Base-by-base conservation (phyloP, 1,284 basidiomycete species). In the Microbotryomycetes sp. region DNA sequence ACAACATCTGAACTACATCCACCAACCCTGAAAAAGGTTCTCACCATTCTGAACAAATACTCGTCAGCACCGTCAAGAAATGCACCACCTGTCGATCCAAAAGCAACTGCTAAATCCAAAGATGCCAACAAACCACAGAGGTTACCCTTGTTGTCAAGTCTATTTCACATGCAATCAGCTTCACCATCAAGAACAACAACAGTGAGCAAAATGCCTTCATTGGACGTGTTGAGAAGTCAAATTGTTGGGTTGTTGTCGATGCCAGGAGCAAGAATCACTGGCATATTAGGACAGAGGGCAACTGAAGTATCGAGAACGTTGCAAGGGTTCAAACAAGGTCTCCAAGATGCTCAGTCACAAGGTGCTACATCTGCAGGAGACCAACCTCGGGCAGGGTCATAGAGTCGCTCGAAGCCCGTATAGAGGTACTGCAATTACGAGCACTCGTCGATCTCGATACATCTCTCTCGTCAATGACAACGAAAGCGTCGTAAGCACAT, bases 171-270 rank as follows among this genome's bases (percentile, higher is more conserved):
- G 14, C 70, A 67, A 22, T 60, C 62, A 16, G 50, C 63, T 26
- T 49, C 47, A 19, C 12, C 16, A 5, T 32, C 29, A 36, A 25
- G 28, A 45, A 0, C 28, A 45, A 26, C 52, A 56, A 15, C 49
- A 25, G 60, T 78, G 22, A 69, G 69, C 19, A 72, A 76, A 42
- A 61, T 78, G 51, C 78, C 78, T 4, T 74, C 75, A 42, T 57
- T 79, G 62, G 74, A 77, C 60, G 65, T 66, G 19, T 63, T 79
- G 14, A 64, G 76, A 31, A 74, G 70, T 2, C 77, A 78, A 68
- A 66, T 80, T 26, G 75, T 80, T 6, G 78, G 77, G 0, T 55
- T 78, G 57, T 60, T 80, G 56, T 71, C 76, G 58, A 68, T 65
- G 29, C 74, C 74, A 15, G 73, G 54, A 2, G 49, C 58, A 23